Percentiles rank a stretch among this genome's conserved stretches.
phyloP scores from a whole-genome alignment of 2,329 filamentous ascomycete species.

The Fusarium algeriense region DNA sequence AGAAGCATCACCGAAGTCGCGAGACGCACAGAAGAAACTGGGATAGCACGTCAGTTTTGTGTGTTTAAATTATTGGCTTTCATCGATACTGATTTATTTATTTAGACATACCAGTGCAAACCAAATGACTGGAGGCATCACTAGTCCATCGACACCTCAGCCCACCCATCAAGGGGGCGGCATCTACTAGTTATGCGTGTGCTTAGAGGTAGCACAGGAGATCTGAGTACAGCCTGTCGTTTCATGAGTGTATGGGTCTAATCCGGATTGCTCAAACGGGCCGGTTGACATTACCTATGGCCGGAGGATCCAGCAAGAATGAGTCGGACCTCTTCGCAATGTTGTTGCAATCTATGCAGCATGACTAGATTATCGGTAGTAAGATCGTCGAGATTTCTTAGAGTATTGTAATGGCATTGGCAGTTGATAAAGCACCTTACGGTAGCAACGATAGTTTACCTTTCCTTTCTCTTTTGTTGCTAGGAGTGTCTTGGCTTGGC shows the following conservation, averaged over 20 bases:
- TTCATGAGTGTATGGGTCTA: not conserved
- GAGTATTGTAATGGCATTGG: not conserved
- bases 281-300: not conserved
- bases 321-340: not conserved
- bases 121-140: conserved; percentile 3
- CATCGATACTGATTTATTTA: not conserved
- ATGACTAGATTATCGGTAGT: not conserved
- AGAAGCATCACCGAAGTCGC: conserved; percentile 20
- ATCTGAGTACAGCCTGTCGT: not conserved
- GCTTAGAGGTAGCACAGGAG: conserved; percentile 5
- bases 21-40: conserved; percentile 16
- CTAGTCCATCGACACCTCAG: conserved; percentile 20
- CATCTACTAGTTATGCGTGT: not conserved
- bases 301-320: not conserved
- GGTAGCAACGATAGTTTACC: not conserved
- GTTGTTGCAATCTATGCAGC: not conserved
- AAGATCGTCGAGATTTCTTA: not conserved
- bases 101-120: conserved; percentile 8
- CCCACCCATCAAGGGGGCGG: conserved; percentile 35
- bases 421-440: not conserved
- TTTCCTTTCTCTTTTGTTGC: not conserved
- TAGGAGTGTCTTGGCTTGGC: not conserved
- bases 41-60: conserved; percentile 18
- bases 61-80: not conserved
- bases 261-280: not conserved